Conservation (phyloP, 805 yeast genomes). For the Kodamaea kakaduensis region DNA sequence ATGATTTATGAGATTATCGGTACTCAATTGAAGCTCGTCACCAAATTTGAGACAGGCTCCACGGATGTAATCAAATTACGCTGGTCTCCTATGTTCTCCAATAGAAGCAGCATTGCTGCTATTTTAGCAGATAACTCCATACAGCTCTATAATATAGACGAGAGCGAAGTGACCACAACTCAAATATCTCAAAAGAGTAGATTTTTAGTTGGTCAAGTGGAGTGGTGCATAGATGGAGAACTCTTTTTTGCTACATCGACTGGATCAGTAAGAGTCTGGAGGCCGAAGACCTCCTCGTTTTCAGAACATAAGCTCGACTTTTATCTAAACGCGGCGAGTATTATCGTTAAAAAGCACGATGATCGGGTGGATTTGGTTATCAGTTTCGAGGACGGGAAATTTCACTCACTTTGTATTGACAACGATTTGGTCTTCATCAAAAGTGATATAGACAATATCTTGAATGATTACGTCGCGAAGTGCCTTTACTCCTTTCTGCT, state of each 20-base stretch:
- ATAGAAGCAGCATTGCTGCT: constrained; percentile 9
- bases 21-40: constrained; percentile 1
- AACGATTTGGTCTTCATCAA: constrained; percentile 1
- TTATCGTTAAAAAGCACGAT: neutral
- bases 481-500: constrained; percentile 21
- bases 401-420: constrained; percentile 14
- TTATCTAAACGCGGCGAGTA: constrained; percentile 4
- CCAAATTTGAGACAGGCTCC: neutral
- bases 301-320: constrained; percentile 3
- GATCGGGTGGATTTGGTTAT: constrained; percentile 9
- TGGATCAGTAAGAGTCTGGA: too few species aligned
- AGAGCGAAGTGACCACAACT: neutral
- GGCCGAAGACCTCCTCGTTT: constrained; percentile 1
- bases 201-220: constrained; percentile 8
- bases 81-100: constrained; percentile 14
- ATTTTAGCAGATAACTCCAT: constrained; percentile 18
- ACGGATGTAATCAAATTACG: constrained; percentile 12
- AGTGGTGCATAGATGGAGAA: constrained; percentile 7
- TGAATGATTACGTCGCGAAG: constrained; percentile 19
- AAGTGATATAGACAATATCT: constrained; percentile 5
- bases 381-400: constrained; percentile 19
- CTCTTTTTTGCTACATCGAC: constrained; percentile 10
- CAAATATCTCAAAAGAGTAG: constrained; percentile 5
- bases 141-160: constrained; percentile 2
- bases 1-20: constrained; percentile 14